These are phyloP conservation scores for Picea glauca DNA, from an alignment of 75 land plant species.

Conservation along the genomic window DNA sequence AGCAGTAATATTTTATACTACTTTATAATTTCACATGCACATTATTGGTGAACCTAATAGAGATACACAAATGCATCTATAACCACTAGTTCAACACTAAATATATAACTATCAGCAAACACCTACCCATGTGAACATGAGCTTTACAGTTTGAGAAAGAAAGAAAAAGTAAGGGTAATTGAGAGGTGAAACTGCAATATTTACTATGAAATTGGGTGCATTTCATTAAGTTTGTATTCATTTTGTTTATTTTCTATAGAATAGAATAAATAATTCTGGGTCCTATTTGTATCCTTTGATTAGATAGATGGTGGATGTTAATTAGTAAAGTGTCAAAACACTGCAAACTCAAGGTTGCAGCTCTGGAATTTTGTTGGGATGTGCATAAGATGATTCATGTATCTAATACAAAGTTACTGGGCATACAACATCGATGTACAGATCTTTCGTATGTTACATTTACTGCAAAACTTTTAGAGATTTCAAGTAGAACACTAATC, in stretches of 20 bases:
- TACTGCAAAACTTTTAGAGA: too few relatives aligned
- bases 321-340: neutral
- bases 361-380: neutral
- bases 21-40: neutral
- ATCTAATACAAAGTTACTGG: neutral
- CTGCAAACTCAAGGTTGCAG: neutral
- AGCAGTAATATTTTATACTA: too few relatives aligned
- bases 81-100: neutral
- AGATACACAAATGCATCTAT: neutral
- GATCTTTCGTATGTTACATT: neutral
- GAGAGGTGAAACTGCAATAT: neutral
- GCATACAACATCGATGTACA: neutral
- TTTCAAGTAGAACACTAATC: too few relatives aligned
- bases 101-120: slow-evolving; percentile 8
- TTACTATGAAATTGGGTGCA: neutral
- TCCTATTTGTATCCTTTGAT: neutral
- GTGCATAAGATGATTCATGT: neutral
- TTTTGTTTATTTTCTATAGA: too few relatives aligned
- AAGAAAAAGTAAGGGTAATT: neutral
- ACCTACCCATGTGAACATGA: neutral
- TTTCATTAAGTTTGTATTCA: neutral
- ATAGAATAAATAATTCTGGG: too few relatives aligned
- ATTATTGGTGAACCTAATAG: neutral
- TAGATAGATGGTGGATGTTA: neutral
- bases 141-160: neutral